phyloP scores from a whole-genome alignment of 1,284 basidiomycete genomes.

The Ceratobasidium sp. region DNA sequence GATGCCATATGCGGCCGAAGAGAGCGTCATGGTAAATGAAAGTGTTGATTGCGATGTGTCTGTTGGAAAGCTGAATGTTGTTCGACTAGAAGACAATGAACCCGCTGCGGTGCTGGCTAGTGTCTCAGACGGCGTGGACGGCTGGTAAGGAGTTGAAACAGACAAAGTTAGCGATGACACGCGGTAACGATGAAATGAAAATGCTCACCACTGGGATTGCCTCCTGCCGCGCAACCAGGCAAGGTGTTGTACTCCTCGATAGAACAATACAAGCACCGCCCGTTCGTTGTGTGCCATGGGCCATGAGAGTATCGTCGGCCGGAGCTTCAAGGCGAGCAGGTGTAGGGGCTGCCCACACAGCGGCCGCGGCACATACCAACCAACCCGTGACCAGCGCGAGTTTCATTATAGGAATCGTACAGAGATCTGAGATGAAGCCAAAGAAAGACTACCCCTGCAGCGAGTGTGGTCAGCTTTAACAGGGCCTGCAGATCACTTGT shows the following conservation, averaged over 20 bases:
- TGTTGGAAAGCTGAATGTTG: background rate
- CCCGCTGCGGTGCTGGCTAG: background rate
- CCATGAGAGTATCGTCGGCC: background rate
- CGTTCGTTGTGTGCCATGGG: background rate
- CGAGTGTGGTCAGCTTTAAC: background rate
- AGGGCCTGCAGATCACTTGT: background rate
- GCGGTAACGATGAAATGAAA: conserved; percentile 15
- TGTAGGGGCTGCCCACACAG: conserved; percentile 21
- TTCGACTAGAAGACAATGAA: background rate
- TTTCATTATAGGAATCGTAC: conserved; percentile 20
- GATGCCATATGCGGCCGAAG: background rate
- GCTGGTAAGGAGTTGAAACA: background rate
- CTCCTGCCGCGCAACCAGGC: background rate
- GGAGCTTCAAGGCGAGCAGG: background rate
- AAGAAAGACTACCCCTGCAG: too few relatives aligned
- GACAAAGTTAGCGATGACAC: background rate
- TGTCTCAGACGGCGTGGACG: background rate
- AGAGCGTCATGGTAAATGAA: conserved; percentile 1
- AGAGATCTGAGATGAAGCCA: background rate
- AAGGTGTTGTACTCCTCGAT: background rate
- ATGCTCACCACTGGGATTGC: conserved; percentile 18
- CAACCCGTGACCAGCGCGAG: conserved; percentile 36
- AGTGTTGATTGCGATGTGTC: background rate
- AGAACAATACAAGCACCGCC: background rate
- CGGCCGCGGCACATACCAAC: background rate